Conservation (phyloP, 1,284 basidiomycete genomes). For the Trichosporon sp. region DNA sequence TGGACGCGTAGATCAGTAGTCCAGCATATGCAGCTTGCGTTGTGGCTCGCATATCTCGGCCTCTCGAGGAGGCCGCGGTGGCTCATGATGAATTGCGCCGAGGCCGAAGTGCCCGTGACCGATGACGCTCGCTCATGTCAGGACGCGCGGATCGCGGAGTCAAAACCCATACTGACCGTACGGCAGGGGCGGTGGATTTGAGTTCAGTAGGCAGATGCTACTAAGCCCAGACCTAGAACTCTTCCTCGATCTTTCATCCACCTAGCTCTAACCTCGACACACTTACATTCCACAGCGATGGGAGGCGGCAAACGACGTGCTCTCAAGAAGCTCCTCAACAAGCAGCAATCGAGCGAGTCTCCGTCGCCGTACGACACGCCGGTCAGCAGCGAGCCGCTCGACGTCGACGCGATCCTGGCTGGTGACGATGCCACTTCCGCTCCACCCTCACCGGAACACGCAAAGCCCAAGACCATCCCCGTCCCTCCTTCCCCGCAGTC, state of each 20-base stretch:
- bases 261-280: not conserved
- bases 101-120: not conserved
- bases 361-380: not conserved
- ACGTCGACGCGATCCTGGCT: not conserved
- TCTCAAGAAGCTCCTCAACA: slow-evolving; percentile 42
- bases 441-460: not conserved
- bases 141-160: not conserved
- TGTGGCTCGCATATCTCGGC: not conserved
- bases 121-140: not conserved
- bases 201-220: not conserved
- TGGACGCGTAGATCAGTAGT: not conserved
- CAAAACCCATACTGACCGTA: not conserved
- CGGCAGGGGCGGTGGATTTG: not conserved
- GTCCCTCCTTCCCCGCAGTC: not conserved
- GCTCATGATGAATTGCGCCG: not conserved
- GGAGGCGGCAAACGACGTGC: slow-evolving; percentile 47
- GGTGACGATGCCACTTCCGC: not conserved
- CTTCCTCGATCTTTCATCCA: not conserved
- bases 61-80: not conserved
- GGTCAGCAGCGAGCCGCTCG: slow-evolving; percentile 3
- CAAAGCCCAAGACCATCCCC: not conserved
- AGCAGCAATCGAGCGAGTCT: slow-evolving; percentile 2
- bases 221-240: not conserved
- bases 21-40: not conserved
- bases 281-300: slow-evolving; percentile 24